Base-by-base conservation (phyloP, 2,329 filamentous ascomycete genomes). In the Magnaporthales sp. region DNA sequence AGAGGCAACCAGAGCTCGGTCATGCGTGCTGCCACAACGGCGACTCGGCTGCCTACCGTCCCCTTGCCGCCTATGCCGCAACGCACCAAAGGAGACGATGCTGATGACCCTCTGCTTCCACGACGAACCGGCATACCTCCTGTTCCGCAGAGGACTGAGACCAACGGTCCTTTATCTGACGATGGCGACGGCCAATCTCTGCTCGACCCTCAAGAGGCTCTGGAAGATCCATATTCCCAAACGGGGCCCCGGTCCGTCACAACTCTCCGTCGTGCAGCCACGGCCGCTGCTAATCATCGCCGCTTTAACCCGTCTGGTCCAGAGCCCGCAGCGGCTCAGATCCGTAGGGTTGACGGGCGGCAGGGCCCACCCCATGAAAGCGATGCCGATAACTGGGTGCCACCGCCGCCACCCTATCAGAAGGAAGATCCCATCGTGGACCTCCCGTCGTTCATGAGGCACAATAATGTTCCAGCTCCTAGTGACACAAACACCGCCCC, bases 371-470 rank as follows among this genome's bases (percentile, higher is more conserved):
- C 91, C 4, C 91, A 95, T 75, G 91, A 95, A 76, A 94, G 91
- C 69, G 91, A 95, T 74, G 91, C 91, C 4, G 92, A 95, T 72
- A 92, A 93, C 71, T 96, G 92, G 92, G 90, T 93, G 4, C 91
- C 91, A 5, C 92, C 92, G 5, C 92, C 92, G 9, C 92, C 92
- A 3, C 91, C 91, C 0, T 96, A 96, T 72, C 86, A 88, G 56
- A 85, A 86, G 66, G 87, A 90, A 0, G 84, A 86, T 63, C 84
- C 85, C 0, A 81, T 80, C 13, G 56, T 60, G 10, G 84, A 86
- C 70, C 69, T 85, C 66, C 85, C 85, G 1, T 81, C 78, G 2
- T 88, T 87, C 68, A 70, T 88, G 69, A 83, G 85, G 31, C 81
- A 84, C 65, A 70, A 73, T 58, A 46, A 58, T 63, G 72, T 73